Base-by-base conservation (phyloP, 768 basidiomycete genomes). In the Lanmaoa rubissima region DNA sequence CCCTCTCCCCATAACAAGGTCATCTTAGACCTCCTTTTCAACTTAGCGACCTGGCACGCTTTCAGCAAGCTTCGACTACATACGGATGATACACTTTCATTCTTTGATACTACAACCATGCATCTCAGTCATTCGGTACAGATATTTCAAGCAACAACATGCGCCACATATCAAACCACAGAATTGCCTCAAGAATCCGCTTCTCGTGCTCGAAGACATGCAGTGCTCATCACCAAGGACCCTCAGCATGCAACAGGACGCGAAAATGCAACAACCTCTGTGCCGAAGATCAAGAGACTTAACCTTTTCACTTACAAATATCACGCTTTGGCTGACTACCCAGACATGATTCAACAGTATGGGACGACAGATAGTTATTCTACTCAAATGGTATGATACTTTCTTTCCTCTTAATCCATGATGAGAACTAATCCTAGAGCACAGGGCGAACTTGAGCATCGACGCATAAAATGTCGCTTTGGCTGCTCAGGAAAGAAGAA, bases 391-490 rank as follows among this genome's bases (percentile, higher is more conserved):
- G 40, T 49, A 32, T 16, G 40, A 5, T 19, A 11, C 3, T 16
- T 1, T 31, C 1, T 45, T 6, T 5, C 2, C 28, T 28, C 28
- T 0, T 28, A 28, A 3, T 4, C 3, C 17, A 10, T 16, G 4
- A 1, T 1, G 4, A 2, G 5, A 10, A 24, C 16, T 31, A n/a
- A 19, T 31, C 0, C 2, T 24, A 10, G 1, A 50, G 19, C 0
- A 0, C 14, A 78, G 77, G 73, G 75, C 10, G 76, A 79, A 58
- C 65, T 71, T 0, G 67, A 76, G 42, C 78, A 80, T 48, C 53
- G 65, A 0, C 54, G 40, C 0, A 56, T 73, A 12, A 80, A 81
- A 57, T 59, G 59, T 0, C 53, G 71, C 12, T 81, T 78, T 52
- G 53, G 6, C 1, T 13, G 2, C 4, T 51, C 28, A 10, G 50